Evolutionary conservation across 305 asterid genomes (phyloP).

Genomic region (Fraxinus nigra): DNA sequence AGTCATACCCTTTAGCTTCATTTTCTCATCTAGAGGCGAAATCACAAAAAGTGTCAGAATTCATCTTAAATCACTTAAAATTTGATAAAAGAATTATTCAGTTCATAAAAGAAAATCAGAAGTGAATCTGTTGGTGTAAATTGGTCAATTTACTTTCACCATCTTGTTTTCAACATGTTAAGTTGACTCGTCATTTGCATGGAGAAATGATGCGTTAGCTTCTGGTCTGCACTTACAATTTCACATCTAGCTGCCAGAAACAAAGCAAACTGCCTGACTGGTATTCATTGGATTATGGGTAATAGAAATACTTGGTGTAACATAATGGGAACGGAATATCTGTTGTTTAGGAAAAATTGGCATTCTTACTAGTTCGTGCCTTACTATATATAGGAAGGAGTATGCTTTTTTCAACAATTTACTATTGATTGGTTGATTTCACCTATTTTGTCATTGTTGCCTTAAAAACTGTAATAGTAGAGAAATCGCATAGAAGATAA

Average conservation of each 20-base stretch:
- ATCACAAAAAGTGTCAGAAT: background rate
- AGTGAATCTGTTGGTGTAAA: background rate
- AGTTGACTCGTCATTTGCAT: background rate
- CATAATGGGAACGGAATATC: slow-evolving; percentile 1
- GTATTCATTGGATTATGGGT: background rate
- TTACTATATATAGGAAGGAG: background rate
- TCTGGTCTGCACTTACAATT: background rate
- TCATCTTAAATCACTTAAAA: background rate
- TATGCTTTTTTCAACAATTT: background rate
- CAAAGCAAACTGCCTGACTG: background rate
- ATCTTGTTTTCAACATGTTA: background rate
- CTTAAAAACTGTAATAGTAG: background rate
- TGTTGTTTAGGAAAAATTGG: background rate
- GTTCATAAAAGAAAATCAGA: background rate
- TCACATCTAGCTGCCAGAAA: background rate
- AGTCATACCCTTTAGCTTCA: background rate
- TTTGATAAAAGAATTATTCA: background rate
- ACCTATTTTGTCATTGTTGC: background rate
- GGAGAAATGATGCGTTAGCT: background rate
- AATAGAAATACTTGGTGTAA: background rate
- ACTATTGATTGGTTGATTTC: background rate
- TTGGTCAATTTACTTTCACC: background rate
- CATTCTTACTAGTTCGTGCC: background rate
- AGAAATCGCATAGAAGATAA: background rate
- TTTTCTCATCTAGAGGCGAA: background rate